Percentiles rank a stretch among this genome's conserved stretches.
Evolutionary conservation across 257 asterid species (phyloP).

Genomic region (Capsicum chinense): DNA sequence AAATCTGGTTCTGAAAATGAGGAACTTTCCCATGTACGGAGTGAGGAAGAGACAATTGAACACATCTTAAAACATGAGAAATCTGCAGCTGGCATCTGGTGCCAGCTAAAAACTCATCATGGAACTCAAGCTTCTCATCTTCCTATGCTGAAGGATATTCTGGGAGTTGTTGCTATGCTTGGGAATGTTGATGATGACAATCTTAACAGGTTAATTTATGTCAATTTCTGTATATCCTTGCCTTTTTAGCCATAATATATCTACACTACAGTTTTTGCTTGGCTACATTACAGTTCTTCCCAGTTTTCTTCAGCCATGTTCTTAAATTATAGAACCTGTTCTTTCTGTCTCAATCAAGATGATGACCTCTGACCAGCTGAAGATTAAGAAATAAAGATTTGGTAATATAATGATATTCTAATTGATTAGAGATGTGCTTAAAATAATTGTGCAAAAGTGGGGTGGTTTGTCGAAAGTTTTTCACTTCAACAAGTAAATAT

Average conservation of each 20-base stretch:
- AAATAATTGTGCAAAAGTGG: background rate
- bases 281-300: background rate
- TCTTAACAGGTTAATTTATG: slow-evolving; percentile 72
- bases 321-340: background rate
- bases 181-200: slow-evolving; percentile 67
- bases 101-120: slow-evolving; percentile 47
- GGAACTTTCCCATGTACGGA: slow-evolving; percentile 36
- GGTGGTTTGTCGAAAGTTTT: background rate
- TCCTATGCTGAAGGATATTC: slow-evolving; percentile 56
- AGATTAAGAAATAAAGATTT: background rate
- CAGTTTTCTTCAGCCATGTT: slow-evolving; percentile 1
- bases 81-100: slow-evolving; percentile 70
- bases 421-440: slow-evolving; percentile 6
- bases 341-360: background rate
- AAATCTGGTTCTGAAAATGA: slow-evolving; percentile 37
- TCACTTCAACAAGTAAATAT: slow-evolving; percentile 11
- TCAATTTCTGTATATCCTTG: slow-evolving; percentile 29
- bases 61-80: slow-evolving; percentile 54
- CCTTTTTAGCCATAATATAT: background rate
- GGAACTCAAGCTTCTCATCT: slow-evolving; percentile 53
- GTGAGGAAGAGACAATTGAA: slow-evolving; percentile 54
- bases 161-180: slow-evolving; percentile 79
- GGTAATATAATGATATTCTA: background rate
- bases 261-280: background rate
- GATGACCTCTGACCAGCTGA: background rate